phyloP scores from a whole-genome alignment of 441 rosid genomes.

The Aquilaria agallochum region DNA sequence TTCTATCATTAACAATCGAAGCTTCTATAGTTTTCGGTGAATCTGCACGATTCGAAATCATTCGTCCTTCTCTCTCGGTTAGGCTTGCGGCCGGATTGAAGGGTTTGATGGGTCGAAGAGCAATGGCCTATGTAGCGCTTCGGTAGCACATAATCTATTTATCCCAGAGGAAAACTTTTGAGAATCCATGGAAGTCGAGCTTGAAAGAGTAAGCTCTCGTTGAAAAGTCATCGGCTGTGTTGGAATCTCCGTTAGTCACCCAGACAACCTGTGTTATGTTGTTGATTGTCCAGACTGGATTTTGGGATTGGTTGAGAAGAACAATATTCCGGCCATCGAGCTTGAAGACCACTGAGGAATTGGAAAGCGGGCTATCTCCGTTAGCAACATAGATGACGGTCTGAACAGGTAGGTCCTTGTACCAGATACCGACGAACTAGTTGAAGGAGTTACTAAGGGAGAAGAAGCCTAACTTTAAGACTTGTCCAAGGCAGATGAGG shows the following conservation, averaged over 20 bases:
- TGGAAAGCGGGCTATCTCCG: slow-evolving; percentile 47
- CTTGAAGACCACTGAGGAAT: slow-evolving; percentile 33
- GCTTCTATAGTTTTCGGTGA: too few species aligned
- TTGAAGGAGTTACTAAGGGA: slow-evolving; percentile 19
- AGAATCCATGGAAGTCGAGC: slow-evolving; percentile 44
- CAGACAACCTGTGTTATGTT: slow-evolving; percentile 40
- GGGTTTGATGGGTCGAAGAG: too few species aligned
- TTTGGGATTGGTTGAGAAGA: slow-evolving; percentile 25
- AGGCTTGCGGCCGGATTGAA: too few species aligned
- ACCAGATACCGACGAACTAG: slow-evolving; percentile 53
- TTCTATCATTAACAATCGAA: too few species aligned
- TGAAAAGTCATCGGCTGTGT: slow-evolving; percentile 38
- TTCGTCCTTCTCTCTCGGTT: too few species aligned
- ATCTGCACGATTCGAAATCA: too few species aligned
- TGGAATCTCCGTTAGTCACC: slow-evolving; percentile 11
- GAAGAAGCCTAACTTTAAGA: slow-evolving; percentile 66
- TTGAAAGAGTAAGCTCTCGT: slow-evolving; percentile 42
- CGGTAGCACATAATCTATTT: slow-evolving; percentile 17
- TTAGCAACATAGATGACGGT: slow-evolving; percentile 65
- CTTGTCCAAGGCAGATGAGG: slow-evolving; percentile 30
- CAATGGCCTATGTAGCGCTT: slow-evolving; percentile 17
- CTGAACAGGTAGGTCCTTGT: slow-evolving; percentile 32
- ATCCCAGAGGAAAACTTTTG: slow-evolving; percentile 35
- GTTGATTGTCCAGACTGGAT: slow-evolving; percentile 45
- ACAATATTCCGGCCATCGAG: slow-evolving; percentile 37